Conservation (phyloP, 768 basidiomycete genomes). For the Lentinula lateritia region DNA sequence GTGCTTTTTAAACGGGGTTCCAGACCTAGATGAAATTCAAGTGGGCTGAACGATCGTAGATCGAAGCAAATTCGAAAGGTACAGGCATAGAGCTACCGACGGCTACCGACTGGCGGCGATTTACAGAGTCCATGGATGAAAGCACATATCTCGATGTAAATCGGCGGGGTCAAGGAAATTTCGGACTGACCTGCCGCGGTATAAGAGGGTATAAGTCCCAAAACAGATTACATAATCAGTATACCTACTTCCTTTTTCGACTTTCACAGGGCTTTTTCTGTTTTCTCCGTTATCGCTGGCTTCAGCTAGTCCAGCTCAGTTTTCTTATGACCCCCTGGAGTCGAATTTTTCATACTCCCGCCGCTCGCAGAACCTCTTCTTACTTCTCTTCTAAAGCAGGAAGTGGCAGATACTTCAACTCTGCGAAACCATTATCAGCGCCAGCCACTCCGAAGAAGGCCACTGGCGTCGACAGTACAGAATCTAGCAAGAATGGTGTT, state of each 20-base stretch:
- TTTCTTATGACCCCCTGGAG: slow-evolving; percentile 43
- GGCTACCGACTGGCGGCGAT: too few species aligned
- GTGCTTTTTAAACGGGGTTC: too few species aligned
- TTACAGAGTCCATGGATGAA: too few species aligned
- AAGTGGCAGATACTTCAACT: slow-evolving; percentile 69
- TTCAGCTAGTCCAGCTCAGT: neutral
- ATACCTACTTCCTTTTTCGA: neutral
- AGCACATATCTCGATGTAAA: too few species aligned
- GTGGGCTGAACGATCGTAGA: too few species aligned
- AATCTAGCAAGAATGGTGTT: slow-evolving; percentile 9
- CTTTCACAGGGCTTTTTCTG: neutral
- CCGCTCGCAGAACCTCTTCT: slow-evolving; percentile 57
- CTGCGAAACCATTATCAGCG: slow-evolving; percentile 56
- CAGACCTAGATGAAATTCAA: too few species aligned
- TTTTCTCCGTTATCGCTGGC: neutral
- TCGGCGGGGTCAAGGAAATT: too few species aligned
- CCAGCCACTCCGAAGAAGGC: slow-evolving; percentile 37
- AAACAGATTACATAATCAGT: neutral
- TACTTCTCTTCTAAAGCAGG: slow-evolving; percentile 78
- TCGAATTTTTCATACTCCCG: slow-evolving; percentile 45
- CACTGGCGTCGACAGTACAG: slow-evolving; percentile 23
- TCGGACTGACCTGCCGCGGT: too few species aligned
- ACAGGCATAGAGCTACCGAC: too few species aligned
- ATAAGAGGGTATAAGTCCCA: neutral
- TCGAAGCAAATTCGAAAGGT: too few species aligned